Percentiles rank a stretch among this genome's conserved stretches.
Conservation (phyloP, 2,329 filamentous ascomycete species). For the Aureobasidium zeae region DNA sequence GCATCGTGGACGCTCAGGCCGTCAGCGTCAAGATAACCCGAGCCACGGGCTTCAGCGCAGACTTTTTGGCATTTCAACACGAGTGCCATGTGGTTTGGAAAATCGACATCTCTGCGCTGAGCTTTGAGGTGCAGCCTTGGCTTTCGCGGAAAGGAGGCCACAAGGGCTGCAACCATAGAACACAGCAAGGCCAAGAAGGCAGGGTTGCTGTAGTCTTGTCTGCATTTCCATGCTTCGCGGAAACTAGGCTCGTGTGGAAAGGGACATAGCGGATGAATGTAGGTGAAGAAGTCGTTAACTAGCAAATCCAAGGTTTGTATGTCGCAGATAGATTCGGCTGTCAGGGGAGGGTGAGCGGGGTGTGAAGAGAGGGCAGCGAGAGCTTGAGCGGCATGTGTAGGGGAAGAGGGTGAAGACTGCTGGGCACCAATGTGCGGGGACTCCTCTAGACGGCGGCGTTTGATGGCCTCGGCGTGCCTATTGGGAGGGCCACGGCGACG, state of each 20-base stretch:
- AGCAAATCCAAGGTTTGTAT: constrained; percentile 58
- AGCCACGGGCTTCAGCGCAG: constrained; percentile 57
- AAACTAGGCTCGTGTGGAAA: constrained; percentile 75
- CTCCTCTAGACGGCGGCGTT: constrained; percentile 46
- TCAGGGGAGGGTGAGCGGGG: constrained; percentile 33
- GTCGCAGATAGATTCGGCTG: constrained; percentile 62
- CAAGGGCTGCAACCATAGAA: constrained; percentile 65
- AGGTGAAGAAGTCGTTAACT: constrained; percentile 75
- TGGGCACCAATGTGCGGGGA: constrained; percentile 36
- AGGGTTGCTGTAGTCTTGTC: constrained; percentile 57
- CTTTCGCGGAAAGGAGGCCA: constrained; percentile 66
- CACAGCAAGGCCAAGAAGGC: constrained; percentile 62
- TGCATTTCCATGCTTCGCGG: constrained; percentile 55
- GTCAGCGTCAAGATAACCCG: constrained; percentile 45
- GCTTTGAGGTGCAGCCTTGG: constrained; percentile 60
- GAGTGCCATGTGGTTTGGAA: constrained; percentile 59
- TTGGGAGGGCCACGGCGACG: constrained; percentile 57
- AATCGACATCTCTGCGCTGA: constrained; percentile 54
- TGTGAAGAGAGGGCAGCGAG: constrained; percentile 42
- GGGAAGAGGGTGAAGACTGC: constrained; percentile 39
- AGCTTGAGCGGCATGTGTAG: constrained; percentile 45
- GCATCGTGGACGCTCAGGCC: constrained; percentile 53
- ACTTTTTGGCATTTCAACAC: constrained; percentile 63
- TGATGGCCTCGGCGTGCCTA: constrained; percentile 56
- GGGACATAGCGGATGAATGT: constrained; percentile 66